A percentile compares a stretch with the other conserved stretches of the same genome.
Conservation (phyloP, 176 grass and related monocot species). For the Bothriochloa decipiens region DNA sequence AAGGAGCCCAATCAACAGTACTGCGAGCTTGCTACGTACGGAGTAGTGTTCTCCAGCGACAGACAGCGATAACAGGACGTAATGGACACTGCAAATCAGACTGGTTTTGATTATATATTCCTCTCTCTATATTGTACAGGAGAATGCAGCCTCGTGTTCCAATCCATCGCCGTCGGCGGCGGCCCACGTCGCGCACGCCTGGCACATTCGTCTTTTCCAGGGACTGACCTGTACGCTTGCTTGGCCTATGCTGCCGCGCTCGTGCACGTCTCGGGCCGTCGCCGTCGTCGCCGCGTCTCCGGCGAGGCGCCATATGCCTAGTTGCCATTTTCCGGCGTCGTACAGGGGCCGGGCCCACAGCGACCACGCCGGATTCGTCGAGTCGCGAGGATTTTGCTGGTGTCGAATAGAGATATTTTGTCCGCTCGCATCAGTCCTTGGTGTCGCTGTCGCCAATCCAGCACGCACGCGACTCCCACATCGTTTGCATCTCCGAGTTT, state of each 20-base stretch:
- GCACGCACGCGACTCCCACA: not conserved
- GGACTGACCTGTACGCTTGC: not conserved
- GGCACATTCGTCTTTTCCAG: not conserved
- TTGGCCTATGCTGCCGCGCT: not conserved
- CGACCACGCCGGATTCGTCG: not conserved
- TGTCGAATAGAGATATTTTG: not conserved
- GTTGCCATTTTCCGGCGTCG: slow-evolving; percentile 8
- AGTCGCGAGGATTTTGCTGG: not conserved
- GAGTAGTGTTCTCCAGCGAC: not conserved
- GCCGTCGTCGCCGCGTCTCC: not conserved
- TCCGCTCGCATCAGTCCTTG: not conserved
- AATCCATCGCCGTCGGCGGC: not conserved
- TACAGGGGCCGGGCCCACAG: not conserved
- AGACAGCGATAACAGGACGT: not conserved
- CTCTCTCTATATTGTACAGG: not conserved
- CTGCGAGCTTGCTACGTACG: not conserved
- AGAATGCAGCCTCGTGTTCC: not conserved
- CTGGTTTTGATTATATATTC: not conserved
- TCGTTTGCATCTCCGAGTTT: not conserved
- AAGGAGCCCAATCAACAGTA: not conserved
- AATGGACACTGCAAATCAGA: not conserved
- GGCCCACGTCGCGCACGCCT: not conserved
- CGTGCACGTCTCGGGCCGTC: not conserved
- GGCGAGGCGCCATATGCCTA: slow-evolving; percentile 4
- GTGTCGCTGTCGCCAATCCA: not conserved